Evolutionary conservation across 257 asterid species (phyloP), one percentile per base, ranked within the genome.

Genomic region (Ocimum tenuiflorum): DNA sequence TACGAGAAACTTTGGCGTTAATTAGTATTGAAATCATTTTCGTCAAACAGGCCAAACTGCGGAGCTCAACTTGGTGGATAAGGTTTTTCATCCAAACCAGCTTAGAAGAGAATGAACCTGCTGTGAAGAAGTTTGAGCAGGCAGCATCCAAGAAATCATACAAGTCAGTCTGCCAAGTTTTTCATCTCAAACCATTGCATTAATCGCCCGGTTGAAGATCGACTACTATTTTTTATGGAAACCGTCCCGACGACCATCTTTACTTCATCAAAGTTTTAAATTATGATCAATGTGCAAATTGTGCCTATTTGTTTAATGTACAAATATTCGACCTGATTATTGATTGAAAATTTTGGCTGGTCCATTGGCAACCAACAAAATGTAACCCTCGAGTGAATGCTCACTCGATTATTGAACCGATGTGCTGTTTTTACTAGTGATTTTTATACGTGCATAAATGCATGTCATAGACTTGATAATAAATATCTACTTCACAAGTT

Each of bases 61-160:
- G 96, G 68, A 88, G 91, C 78, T 70, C 95, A 1, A 47, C 92
- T 48, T 91, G 98, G 98, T 91, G 98, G 98, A 72, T 73, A 17
- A 77, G 89, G 14, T 86, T 91, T 68, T 91, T 91, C 82, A 81
- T 82, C 57, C 90, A 86, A 72, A 85, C 80, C 72, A 82, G 87
- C 85, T 74, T 91, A 65, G 88, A 86, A 79, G 96, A 85, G 84
- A 88, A 88, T 20, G 96, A 91, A 77, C 72, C 76, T 58, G 94
- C 88, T 23, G 62, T 73, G 41, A 87, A 85, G 79, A 91, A 88
- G 77, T 91, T 82, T 48, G 95, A 83, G 71, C 84, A 82, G 75
- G 91, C 85, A 12, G 79, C 90, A 43, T 24, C 80, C 55, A 83
- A 79, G 82, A 80, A 72, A 39, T 71, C 87, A 0, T 81, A 69